Evolutionary conservation across 805 yeast genomes (phyloP), one percentile per base, ranked within the genome.

Genomic region (Lipomyces sp.): DNA sequence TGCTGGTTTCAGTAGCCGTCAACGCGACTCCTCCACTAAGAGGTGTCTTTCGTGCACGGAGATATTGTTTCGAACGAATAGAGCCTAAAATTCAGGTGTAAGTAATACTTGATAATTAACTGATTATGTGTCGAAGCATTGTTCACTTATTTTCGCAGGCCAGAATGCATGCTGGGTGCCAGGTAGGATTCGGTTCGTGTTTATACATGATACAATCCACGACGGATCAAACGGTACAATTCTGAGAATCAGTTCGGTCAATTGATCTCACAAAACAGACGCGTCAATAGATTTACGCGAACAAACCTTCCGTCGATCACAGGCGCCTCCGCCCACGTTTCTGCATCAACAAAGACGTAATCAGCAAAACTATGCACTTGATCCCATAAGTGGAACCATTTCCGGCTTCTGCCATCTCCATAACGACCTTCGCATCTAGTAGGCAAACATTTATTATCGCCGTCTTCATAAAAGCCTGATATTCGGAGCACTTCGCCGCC

Each of bases 311-410:
- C 34, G 18, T 57, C 60, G 39, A 39, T n/a, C 34, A 18, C 18
- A 8, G 59, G 15, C 11, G 24, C 29, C 15, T 32, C 60, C 11
- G 35, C 54, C 60, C 60, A 57, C 0, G 4, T 24, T 24, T 39
- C 56, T 15, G 35, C 60, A n/a, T 57, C 60, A 13, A 39, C 60
- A 11, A 57, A 57, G n/a, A 57, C 51, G 39, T 57, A 57, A 51
- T 51, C 54, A 5, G 51, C 54, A 10, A 15, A 11, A 57, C 13
- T 13, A 24, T 13, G 5, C 59, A 33, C 37, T 34, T 10, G 34
- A 29, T 4, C 15, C 58, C 42, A 55, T 29, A 33, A 5, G 29
- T n/a, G 11, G 6, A 34, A 35, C 15, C 55, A 24, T 13, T 37
- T 15, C 60, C 37, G 55, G 30, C 55, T 15, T 3, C 30, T 56